Base-by-base conservation (phyloP, 2,329 filamentous ascomycete species). In the Pseudogymnoascus sp. region DNA sequence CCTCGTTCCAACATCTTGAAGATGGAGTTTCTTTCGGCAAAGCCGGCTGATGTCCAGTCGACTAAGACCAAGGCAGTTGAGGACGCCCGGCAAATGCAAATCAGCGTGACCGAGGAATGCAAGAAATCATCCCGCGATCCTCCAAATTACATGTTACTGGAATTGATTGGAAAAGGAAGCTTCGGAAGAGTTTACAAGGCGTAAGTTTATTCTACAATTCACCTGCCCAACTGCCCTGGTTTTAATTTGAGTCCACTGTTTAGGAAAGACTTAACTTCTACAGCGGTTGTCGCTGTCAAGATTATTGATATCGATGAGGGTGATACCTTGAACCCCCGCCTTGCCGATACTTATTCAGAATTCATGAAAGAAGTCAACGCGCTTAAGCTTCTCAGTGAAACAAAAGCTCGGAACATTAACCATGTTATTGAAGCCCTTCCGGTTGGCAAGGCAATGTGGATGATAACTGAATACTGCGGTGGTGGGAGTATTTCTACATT, bases 381-480 rank as follows among this genome's bases (percentile, higher is more conserved):
- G 23, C 78, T 95, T 59, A 85, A 90, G 69, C 79, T 89, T 63
- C 79, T 95, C 60, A 86, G 87, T 69, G 87, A 90, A 67, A 88
- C 82, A 67, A 87, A 86, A 58, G 90, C 90, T 16, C 83, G 83
- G 67, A 93, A 93, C 71, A 86, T 95, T 75, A 94, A 93, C 72
- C 83, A 87, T 68, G 88, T 93, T 60, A 86, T 92, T 68, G 90
- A 92, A 67, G 89, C 89, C 4, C 80, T 92, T 19, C 85, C 89
- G 7, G 85, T 93, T 38, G 88, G 89, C 43, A 86, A 89, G 68
- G 84, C 90, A 64, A 87, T 95, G 77, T 95, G 91, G 91, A 90
- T 94, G 78, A 85, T 94, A 62, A 92, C 89, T 64, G 90, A 94
- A 75, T 92, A 92, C 73, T 92, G 90, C 69, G 89, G 88, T 5